These are phyloP conservation scores for Penicillium robsamsonii DNA, from an alignment of 495 filamentous ascomycete species.

Conservation along the genomic window DNA sequence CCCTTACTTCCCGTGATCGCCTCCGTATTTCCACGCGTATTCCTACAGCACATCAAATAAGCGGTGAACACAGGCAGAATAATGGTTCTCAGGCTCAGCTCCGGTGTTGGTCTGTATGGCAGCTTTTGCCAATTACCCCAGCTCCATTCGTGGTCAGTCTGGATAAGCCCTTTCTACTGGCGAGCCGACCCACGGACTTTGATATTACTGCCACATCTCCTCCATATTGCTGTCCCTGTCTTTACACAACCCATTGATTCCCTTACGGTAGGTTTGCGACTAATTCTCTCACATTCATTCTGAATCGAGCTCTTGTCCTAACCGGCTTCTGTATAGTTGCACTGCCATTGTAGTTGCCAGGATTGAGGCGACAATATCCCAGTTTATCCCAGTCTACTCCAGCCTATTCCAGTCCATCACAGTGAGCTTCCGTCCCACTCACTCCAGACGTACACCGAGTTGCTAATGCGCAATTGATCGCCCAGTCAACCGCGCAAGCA, in stretches of 20 bases:
- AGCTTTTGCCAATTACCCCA: neutral
- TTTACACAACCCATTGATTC: neutral
- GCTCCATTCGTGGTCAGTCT: neutral
- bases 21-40: neutral
- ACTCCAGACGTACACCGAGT: neutral
- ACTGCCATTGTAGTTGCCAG: neutral
- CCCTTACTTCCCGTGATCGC: neutral
- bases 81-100: constrained; percentile 3
- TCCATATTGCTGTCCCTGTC: neutral
- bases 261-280: constrained; percentile 3
- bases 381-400: neutral
- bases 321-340: neutral
- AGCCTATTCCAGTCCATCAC: neutral
- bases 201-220: neutral
- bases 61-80: constrained; percentile 15
- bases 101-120: neutral
- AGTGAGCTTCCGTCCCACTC: neutral
- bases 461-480: neutral
- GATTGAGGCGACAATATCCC: neutral
- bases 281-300: neutral
- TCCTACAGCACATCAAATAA: neutral
- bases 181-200: neutral
- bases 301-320: neutral
- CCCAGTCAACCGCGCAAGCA: neutral
- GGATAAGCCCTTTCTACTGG: neutral